Base-by-base conservation (phyloP, 2,329 filamentous ascomycete species). In the Nemania sp. region DNA sequence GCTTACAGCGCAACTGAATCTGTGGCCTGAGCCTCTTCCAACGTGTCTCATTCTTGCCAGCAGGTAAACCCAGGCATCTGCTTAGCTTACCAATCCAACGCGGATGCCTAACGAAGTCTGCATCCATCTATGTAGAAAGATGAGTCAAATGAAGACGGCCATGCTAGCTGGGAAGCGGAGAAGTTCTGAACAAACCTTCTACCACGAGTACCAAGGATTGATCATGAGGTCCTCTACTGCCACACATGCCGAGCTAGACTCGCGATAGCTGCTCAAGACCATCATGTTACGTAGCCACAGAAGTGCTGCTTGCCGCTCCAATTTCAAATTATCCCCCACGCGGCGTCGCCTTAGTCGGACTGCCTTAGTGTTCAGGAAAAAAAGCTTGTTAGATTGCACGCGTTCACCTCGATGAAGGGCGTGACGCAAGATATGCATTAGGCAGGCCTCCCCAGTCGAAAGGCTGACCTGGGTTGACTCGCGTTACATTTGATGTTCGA, bases 351-450 rank as follows among this genome's bases (percentile, higher is more conserved):
- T 40, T 47, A 49, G 35, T 43, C 25, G 18, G 11, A 18, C 29
- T 54, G 50, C 50, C 54, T 62, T 62, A 62, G 59, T 55, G 55
- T 59, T 62, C 21, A n/a, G 39, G 48, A 35, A 55, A 45, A n/a
- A 32, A n/a, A 12, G 45, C 34, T 34, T 49, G 29, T 55, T 35
- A 51, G 32, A 46, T 50, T n/a, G 25, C n/a, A 47, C 40, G 32
- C 45, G 50, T 58, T 54, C 39, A 50, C 21, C 45, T 54, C 29
- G 11, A 34, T 13, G 29, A 34, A 46, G 15, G 29, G 35, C 25
- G 53, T 57, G 35, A 45, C 59, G 54, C 49, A 51, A 45, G 34
- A 46, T 40, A 25, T 54, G 15, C 20, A 58, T 58, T 62, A 54
- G 54, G 59, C 54, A 62, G 59, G 59, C 54, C 43, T 51, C 10